Percentiles rank a stretch among this genome's conserved stretches.
These are phyloP conservation scores for Gomphus bonarii DNA, from an alignment of 1,284 basidiomycete genomes.

Conservation along the genomic window DNA sequence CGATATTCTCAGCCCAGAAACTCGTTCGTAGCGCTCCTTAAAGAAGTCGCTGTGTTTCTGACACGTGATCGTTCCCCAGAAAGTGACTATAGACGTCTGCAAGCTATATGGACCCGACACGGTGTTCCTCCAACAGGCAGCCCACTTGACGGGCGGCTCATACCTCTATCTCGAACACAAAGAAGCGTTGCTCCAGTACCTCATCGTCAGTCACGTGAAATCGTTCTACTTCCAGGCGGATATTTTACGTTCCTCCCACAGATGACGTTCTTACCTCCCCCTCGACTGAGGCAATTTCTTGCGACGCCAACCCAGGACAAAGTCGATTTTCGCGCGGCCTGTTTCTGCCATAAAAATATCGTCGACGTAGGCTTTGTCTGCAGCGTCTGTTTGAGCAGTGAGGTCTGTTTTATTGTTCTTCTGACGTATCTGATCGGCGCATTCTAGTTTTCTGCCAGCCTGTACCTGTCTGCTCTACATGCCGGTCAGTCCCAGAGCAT, in stretches of 20 bases:
- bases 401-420: slow-evolving; percentile 22
- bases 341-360: slow-evolving; percentile 97
- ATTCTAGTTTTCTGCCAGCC: slow-evolving; percentile 81
- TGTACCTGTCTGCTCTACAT: slow-evolving; percentile 88
- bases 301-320: slow-evolving; percentile 88
- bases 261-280: slow-evolving; percentile 89
- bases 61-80: slow-evolving; percentile 37
- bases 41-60: not conserved
- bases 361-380: slow-evolving; percentile 98
- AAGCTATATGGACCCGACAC: slow-evolving; percentile 86
- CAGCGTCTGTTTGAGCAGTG: slow-evolving; percentile 91
- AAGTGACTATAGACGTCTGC: slow-evolving; percentile 92
- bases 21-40: slow-evolving; percentile 40
- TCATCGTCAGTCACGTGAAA: slow-evolving; percentile 48
- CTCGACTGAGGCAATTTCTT: slow-evolving; percentile 66
- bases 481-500: slow-evolving; percentile 56
- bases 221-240: not conserved
- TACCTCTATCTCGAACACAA: slow-evolving; percentile 80
- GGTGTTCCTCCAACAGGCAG: slow-evolving; percentile 95
- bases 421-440: slow-evolving; percentile 1
- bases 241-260: slow-evolving; percentile 23
- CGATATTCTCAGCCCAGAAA: slow-evolving; percentile 98
- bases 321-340: slow-evolving; percentile 94
- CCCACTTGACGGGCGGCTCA: slow-evolving; percentile 89
- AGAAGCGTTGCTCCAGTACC: slow-evolving; percentile 79